phyloP scores from a whole-genome alignment of 805 yeast species.

The Zygosaccharomyces gambellarensis region DNA sequence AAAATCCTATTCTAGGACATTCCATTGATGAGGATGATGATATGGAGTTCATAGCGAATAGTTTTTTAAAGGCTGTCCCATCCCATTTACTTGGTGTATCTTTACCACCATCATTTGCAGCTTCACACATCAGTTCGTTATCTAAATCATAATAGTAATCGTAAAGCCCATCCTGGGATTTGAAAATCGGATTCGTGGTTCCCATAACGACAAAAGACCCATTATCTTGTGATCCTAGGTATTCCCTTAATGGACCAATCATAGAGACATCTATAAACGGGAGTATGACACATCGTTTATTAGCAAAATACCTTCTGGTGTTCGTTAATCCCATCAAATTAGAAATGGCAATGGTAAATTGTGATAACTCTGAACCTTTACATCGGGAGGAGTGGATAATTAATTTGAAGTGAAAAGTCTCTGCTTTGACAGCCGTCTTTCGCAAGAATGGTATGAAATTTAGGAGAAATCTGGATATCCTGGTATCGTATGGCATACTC shows the following conservation, averaged over 20 bases:
- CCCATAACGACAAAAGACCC: conserved; percentile 48
- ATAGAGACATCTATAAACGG: conserved; percentile 62
- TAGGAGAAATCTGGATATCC: conserved; percentile 30
- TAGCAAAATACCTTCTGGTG: conserved; percentile 39
- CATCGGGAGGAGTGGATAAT: conserved; percentile 38
- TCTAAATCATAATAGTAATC: conserved; percentile 61
- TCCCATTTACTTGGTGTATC: conserved; percentile 8
- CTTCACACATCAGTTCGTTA: conserved; percentile 37
- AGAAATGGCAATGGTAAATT: conserved; percentile 40
- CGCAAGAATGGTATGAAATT: conserved; percentile 34
- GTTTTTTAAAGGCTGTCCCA: conserved; percentile 13
- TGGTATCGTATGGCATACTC: conserved; percentile 22
- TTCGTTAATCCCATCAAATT: conserved; percentile 35
- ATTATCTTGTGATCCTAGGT: conserved; percentile 31
- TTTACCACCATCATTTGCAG: conserved; percentile 8
- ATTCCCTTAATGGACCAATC: conserved; percentile 41
- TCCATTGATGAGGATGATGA: conserved; percentile 2
- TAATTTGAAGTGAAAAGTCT: conserved; percentile 32
- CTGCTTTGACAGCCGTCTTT: conserved; percentile 36
- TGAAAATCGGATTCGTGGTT: conserved; percentile 62
- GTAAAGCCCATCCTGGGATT: conserved; percentile 50
- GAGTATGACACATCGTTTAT: conserved; percentile 40
- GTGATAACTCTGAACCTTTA: conserved; percentile 40
- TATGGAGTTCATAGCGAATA: conserved; percentile 8
- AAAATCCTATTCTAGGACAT: conserved; percentile 11